Evolutionary conservation across 1,139 yeast genomes (phyloP).

Genomic region (Hansenula anomala): DNA sequence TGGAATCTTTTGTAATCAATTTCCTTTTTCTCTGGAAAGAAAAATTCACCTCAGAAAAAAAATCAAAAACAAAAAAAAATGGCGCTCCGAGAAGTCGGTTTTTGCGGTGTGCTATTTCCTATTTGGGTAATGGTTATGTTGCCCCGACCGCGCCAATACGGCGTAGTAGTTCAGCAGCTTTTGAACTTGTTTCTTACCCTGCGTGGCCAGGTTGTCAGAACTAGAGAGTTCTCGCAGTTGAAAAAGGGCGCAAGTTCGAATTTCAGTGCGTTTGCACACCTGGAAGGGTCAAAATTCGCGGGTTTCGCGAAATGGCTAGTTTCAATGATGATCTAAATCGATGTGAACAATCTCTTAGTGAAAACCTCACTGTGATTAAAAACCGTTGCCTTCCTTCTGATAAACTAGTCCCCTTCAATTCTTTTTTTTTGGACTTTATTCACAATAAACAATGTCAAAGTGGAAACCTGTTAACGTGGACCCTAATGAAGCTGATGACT

Average conservation of each 20-base stretch:
- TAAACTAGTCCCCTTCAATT: no score
- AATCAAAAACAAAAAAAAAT: no score
- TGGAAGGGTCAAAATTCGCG: no score
- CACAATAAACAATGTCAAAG: constrained; percentile 12
- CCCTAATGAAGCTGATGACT: constrained; percentile 28
- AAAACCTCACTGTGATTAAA: constrained; percentile 23
- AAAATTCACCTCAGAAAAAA: no score
- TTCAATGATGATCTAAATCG: constrained; percentile 24
- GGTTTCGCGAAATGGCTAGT: no score
- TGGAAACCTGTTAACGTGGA: constrained; percentile 23
- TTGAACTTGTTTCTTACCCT: background rate
- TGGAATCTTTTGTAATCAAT: no score
- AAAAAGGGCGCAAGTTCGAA: constrained; percentile 7
- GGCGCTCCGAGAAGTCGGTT: no score
- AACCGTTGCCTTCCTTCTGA: constrained; percentile 30
- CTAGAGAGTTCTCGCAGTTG: constrained; percentile 6
- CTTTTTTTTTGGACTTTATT: constrained; percentile 5
- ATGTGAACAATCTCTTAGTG: constrained; percentile 30
- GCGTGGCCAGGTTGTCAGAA: constrained; percentile 1
- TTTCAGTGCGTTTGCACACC: no score
- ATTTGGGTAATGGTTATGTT: background rate
- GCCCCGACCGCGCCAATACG: background rate
- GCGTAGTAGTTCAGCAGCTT: background rate
- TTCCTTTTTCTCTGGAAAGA: no score
- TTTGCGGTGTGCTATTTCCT: no score